A percentile compares a stretch with the other conserved stretches of the same genome.
phyloP scores from a whole-genome alignment of 495 filamentous ascomycete species.

The Schizothecium vesticola region DNA sequence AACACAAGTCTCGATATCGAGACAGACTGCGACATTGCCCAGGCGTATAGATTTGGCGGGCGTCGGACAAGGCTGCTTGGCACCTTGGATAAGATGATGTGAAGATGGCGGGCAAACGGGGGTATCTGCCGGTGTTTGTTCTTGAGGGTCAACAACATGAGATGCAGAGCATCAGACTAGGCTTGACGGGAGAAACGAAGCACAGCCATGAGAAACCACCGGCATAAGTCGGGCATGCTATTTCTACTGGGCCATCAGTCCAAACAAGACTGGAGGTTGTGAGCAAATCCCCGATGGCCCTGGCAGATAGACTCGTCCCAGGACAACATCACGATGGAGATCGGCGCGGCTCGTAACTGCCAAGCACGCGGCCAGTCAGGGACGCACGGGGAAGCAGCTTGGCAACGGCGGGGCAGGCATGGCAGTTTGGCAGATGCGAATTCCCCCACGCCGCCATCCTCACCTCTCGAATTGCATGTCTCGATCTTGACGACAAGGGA shows the following conservation, averaged over 20 bases:
- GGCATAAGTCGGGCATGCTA: neutral
- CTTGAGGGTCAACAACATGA: neutral
- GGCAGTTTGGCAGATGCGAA: neutral
- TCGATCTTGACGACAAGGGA: neutral
- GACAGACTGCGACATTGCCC: constrained; percentile 22
- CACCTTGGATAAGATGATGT: constrained; percentile 31
- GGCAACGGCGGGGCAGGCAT: constrained; percentile 8
- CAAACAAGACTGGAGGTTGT: neutral
- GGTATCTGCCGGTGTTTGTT: neutral
- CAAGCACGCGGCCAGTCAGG: neutral
- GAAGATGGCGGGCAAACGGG: constrained; percentile 19
- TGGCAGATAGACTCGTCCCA: neutral
- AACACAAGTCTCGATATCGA: neutral
- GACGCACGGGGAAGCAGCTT: constrained; percentile 6
- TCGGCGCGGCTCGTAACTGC: constrained; percentile 6
- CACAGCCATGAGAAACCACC: neutral
- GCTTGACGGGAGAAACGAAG: neutral
- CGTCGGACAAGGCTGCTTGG: constrained; percentile 23
- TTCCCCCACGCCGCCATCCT: neutral
- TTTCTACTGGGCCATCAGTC: too few relatives aligned
- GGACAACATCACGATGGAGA: neutral
- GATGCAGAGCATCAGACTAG: neutral
- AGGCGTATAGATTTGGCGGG: constrained; percentile 23
- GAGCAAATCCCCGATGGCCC: neutral
- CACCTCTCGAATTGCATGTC: neutral